Evolutionary conservation across 768 basidiomycete species (phyloP), one percentile per base, ranked within the genome.

Genomic region (Tulasnella sp.): DNA sequence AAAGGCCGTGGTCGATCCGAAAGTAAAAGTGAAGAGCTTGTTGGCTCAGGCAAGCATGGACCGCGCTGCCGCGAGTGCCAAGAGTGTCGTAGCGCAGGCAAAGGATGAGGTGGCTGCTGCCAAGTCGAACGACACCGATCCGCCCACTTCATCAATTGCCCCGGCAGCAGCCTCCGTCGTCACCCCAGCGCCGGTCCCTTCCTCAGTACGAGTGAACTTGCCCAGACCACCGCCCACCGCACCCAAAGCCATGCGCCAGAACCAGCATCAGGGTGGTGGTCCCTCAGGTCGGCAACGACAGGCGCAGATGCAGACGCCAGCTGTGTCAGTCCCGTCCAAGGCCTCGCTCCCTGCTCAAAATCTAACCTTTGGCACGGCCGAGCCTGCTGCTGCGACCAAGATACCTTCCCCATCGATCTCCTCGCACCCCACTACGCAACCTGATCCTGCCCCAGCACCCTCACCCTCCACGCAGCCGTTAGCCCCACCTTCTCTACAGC

Each of bases 401-500:
- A 44, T 9, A 29, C 34, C 7, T 56, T 56, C 24, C 42, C 54
- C 17, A 43, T 27, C 42, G 27, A 24, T 42, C 9, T 44, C 54
- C n/a, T 44, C 34, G 3, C 21, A 34, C 7, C 27, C 34, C 1
- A 25, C 54, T 19, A 44, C 54, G 1, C 45, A 49, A 15, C 45
- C 45, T n/a, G 57, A 21, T 49, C 45, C 57, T 50, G 24, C 57
- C 7, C 42, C 57, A 1, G 27, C 57, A 11, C 27, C 21, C 15
- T 59, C 10, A 50, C 10, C 21, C 24, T 29, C 49, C 25, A 34
- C 46, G 48, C 48, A 17, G 24, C 67, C 63, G 68, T 44, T 15
- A 72, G n/a, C 34, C 5, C 34, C 72, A 38, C 67, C 73, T 2
- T 80, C 85, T 1, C 81, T 85, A 10, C 75, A 76, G 1, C 87